A percentile compares a stretch with the other conserved stretches of the same genome.
phyloP scores from a whole-genome alignment of 176 grass and related monocot species.

The Musa acuminata region DNA sequence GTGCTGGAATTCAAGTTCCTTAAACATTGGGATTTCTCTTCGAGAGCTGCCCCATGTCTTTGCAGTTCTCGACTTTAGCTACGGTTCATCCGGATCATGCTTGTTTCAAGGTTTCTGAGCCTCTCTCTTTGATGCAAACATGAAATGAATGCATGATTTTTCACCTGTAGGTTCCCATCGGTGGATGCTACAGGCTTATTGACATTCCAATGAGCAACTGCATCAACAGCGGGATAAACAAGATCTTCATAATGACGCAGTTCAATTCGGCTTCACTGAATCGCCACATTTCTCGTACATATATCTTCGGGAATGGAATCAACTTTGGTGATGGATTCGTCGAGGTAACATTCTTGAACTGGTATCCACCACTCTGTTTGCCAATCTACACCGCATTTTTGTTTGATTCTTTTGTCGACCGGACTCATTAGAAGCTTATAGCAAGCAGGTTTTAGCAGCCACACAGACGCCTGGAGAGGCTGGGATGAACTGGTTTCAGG shows the following conservation, averaged over 20 bases:
- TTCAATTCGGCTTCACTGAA: slow-evolving; percentile 67
- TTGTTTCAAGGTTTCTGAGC: no score
- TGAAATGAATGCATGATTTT: neutral
- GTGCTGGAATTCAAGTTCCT: neutral
- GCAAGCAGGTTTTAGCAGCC: slow-evolving; percentile 55
- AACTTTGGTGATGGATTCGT: slow-evolving; percentile 65
- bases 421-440: neutral
- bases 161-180: slow-evolving; percentile 45
- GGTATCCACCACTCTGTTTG: no score
- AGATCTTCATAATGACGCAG: slow-evolving; percentile 75
- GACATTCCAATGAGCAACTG: slow-evolving; percentile 79
- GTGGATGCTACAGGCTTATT: slow-evolving; percentile 67
- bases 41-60: no score
- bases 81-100: no score
- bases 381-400: no score
- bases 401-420: no score
- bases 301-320: slow-evolving; percentile 46
- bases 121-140: neutral
- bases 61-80: no score
- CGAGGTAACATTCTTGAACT: slow-evolving; percentile 34
- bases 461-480: slow-evolving; percentile 59
- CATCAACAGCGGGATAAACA: slow-evolving; percentile 69
- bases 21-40: neutral
- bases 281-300: slow-evolving; percentile 55
- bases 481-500: slow-evolving; percentile 58